phyloP scores from a whole-genome alignment of 352 stramenopile genomes.

The Thalassiosira mediterranea region DNA sequence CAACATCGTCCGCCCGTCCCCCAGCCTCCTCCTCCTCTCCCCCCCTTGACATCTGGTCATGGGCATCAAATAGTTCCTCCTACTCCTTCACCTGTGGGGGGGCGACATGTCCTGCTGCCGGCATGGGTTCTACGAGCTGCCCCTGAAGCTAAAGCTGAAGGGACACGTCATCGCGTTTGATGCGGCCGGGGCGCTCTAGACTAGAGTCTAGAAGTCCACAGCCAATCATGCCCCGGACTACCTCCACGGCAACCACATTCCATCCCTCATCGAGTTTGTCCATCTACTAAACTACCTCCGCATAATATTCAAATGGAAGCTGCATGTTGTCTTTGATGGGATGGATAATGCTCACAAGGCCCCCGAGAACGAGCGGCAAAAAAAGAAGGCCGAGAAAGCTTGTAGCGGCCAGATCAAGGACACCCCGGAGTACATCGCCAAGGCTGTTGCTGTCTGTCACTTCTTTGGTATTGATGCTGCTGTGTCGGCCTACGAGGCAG shows the following conservation, averaged over 20 bases:
- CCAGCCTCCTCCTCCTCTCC: too few relatives aligned
- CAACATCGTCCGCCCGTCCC: too few relatives aligned
- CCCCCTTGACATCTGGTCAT: too few relatives aligned
- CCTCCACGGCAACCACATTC: slow-evolving; percentile 18
- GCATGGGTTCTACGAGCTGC: too few relatives aligned
- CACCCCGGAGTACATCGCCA: slow-evolving; percentile 1
- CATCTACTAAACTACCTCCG: slow-evolving; percentile 7
- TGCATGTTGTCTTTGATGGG: neutral
- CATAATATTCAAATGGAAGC: slow-evolving; percentile 5
- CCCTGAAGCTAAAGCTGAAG: too few relatives aligned
- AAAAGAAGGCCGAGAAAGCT: neutral
- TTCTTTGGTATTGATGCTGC: neutral
- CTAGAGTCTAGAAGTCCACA: too few relatives aligned
- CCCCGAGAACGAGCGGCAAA: neutral
- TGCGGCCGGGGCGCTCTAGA: too few relatives aligned
- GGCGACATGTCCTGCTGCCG: too few relatives aligned
- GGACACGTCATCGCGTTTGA: too few relatives aligned
- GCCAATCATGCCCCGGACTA: slow-evolving; percentile 7
- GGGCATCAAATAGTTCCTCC: too few relatives aligned
- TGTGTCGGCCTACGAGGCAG: slow-evolving; percentile 16
- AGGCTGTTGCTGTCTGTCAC: neutral
- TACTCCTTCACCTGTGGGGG: too few relatives aligned
- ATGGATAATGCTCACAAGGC: neutral
- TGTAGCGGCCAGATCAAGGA: neutral
- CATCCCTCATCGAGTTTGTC: slow-evolving; percentile 8